Evolutionary conservation across 1,139 yeast species (phyloP), one percentile per base, ranked within the genome.

Genomic region (Hyphopichia buzzinii): DNA sequence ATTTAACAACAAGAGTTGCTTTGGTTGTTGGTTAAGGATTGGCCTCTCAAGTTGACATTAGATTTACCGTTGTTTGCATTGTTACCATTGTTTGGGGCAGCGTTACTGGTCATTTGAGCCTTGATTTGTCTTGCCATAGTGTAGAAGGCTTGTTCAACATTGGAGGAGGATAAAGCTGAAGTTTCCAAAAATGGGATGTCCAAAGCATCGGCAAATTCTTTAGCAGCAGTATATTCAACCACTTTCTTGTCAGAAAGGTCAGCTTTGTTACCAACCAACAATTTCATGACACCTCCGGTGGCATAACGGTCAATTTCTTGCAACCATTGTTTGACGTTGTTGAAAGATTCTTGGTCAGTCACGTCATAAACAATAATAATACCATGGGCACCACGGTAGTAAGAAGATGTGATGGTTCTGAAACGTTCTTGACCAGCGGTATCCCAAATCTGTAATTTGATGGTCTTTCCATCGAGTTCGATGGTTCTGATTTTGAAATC

Each of bases 351-450:
- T 67, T 89, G 97, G 64, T 92, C 98, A 35, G 98, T 94, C 36
- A 92, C 97, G 62, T 92, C 98, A 63, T 92, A 92, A 37, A 92
- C 98, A 52, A 92, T 92, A 55, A 92, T 92, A 62, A 92, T 92
- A 44, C 98, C 98, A 57, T 90, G 97, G 17, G 98, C 97, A 37
- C 98, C 98, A 61, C 98, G 84, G 73, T 92, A 92, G 71, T 94
- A 92, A 10, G 97, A 88, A 11, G 97, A 87, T 8, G 98, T 94
- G 68, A 92, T 92, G 39, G 98, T 92, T 69, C 97, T 81, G 72
- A 92, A 92, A 53, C 98, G 77, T 64, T 92, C 98, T 70, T 92
- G 98, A 29, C 98, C 98, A 7, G 98, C 98, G 37, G 98, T 92
- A 61, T 92, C 98, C 98, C 98, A 92, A 59, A 92, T 90, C 68